A percentile compares a stretch with the other conserved stretches of the same genome.
Evolutionary conservation across 2,329 filamentous ascomycete genomes (phyloP).

Genomic region (Aspergillus brasiliensis): DNA sequence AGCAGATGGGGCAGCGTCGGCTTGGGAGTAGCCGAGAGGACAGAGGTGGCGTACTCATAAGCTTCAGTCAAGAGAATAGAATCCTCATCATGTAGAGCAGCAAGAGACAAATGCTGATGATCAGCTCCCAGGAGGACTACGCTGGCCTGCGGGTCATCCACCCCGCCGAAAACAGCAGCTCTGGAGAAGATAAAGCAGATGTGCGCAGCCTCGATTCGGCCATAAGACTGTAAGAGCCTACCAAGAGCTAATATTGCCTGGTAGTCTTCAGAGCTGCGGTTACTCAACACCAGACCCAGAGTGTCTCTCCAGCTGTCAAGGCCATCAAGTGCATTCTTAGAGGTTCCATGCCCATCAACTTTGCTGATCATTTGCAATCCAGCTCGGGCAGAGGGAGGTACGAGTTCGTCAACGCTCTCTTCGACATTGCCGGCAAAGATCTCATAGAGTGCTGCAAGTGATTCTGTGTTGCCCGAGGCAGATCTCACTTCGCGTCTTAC

Average conservation of each 20-base stretch:
- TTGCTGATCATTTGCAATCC: conserved; percentile 89
- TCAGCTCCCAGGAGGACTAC: conserved; percentile 86
- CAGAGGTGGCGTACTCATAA: conserved; percentile 84
- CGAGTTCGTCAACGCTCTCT: conserved; percentile 93
- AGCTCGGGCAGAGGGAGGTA: conserved; percentile 86
- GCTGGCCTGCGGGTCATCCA: conserved; percentile 76
- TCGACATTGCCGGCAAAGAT: conserved; percentile 92
- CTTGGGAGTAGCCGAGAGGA: conserved; percentile 61
- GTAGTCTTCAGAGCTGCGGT: conserved; percentile 78
- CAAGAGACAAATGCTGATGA: conserved; percentile 69
- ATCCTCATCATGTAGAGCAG: conserved; percentile 78
- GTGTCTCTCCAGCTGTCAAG: conserved; percentile 95
- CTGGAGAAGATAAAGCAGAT: conserved; percentile 90
- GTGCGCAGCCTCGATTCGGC: conserved; percentile 86
- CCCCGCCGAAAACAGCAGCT: conserved; percentile 72
- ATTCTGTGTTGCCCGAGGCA: conserved; percentile 76
- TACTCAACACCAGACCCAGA: conserved; percentile 79
- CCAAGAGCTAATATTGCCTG: conserved; percentile 79
- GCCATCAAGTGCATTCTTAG: conserved; percentile 76
- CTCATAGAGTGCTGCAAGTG: conserved; percentile 88
- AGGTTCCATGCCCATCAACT: conserved; percentile 59
- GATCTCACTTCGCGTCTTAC: conserved; percentile 92
- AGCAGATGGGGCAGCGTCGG: conserved; percentile 77
- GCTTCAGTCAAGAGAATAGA: conserved; percentile 92
- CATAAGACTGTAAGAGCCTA: conserved; percentile 79